These are phyloP conservation scores for Colletotrichum spaethianum DNA, from an alignment of 2,329 filamentous ascomycete genomes.

Conservation along the genomic window DNA sequence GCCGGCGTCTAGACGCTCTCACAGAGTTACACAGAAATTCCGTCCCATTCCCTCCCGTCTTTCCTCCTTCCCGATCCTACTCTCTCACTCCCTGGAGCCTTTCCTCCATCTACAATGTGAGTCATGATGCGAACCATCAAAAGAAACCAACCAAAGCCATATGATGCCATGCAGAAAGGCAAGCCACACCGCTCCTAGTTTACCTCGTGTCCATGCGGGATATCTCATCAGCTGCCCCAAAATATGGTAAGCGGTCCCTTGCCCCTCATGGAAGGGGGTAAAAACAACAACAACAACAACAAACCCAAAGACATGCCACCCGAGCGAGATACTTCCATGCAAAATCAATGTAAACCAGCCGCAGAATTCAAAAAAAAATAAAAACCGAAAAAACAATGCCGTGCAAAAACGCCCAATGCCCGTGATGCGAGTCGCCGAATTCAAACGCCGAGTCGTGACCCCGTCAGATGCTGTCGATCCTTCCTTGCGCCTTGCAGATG, in stretches of 20 bases:
- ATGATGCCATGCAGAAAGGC: conserved; percentile 30
- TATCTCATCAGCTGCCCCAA: conserved; percentile 34
- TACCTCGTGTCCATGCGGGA: conserved; percentile 21
- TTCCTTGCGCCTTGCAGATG: conserved; percentile 32
- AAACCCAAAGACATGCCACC: conserved; percentile 10
- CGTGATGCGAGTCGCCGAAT: conserved; percentile 4
- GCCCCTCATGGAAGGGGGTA: background rate
- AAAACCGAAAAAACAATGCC: background rate
- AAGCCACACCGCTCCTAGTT: conserved; percentile 21
- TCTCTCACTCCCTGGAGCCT: background rate
- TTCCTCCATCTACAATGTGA: conserved; percentile 23
- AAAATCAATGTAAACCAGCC: background rate
- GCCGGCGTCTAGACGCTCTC: background rate
- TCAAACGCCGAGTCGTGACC: conserved; percentile 24
- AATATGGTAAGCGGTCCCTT: conserved; percentile 7
- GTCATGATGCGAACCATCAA: conserved; percentile 23
- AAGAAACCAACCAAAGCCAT: conserved; percentile 14
- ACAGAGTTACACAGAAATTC: conserved; percentile 1
- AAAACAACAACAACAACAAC: background rate
- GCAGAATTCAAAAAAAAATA: background rate
- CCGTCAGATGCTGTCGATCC: conserved; percentile 28
- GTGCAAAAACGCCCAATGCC: background rate
- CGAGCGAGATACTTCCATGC: background rate
- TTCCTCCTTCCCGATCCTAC: background rate
- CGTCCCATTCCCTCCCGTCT: too few relatives aligned